Evolutionary conservation across 495 filamentous ascomycete species (phyloP).

Genomic region (Penicillium bialowiezense): DNA sequence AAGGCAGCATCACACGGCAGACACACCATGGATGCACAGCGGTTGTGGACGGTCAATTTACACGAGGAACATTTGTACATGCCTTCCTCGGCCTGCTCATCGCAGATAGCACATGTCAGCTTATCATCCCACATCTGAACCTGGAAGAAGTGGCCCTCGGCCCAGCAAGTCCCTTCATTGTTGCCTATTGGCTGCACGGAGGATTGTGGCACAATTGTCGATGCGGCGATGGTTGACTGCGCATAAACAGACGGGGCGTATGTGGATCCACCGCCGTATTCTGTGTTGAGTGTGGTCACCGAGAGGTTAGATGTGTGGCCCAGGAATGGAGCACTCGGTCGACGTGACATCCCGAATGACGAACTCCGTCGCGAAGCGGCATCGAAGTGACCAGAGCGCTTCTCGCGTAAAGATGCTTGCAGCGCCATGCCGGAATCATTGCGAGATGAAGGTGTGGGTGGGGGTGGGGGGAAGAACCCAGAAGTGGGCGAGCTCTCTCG

Average conservation of each 20-base stretch:
- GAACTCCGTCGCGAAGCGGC: constrained; percentile 79
- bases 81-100: constrained; percentile 84
- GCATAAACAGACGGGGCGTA: constrained; percentile 97
- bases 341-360: constrained; percentile 77
- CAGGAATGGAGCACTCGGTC: constrained; percentile 82
- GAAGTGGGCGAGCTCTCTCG: constrained; percentile 73
- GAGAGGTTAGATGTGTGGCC: constrained; percentile 79
- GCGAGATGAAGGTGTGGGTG: constrained; percentile 72
- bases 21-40: constrained; percentile 77
- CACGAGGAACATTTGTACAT: constrained; percentile 85
- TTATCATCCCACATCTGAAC: constrained; percentile 65
- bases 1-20: constrained; percentile 89
- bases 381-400: constrained; percentile 94
- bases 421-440: constrained; percentile 88
- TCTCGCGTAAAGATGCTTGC: constrained; percentile 81
- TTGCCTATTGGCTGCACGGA: constrained; percentile 80
- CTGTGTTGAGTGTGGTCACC: constrained; percentile 76
- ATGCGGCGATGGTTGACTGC: constrained; percentile 95
- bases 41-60: constrained; percentile 69
- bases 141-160: constrained; percentile 90
- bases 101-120: constrained; percentile 78
- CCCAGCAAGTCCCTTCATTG: constrained; percentile 83
- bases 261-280: constrained; percentile 68
- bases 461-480: constrained; percentile 69
- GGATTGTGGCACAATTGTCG: constrained; percentile 92